These are phyloP conservation scores for Hibiscus syriacus DNA, from an alignment of 345 rosid species.

Conservation along the genomic window DNA sequence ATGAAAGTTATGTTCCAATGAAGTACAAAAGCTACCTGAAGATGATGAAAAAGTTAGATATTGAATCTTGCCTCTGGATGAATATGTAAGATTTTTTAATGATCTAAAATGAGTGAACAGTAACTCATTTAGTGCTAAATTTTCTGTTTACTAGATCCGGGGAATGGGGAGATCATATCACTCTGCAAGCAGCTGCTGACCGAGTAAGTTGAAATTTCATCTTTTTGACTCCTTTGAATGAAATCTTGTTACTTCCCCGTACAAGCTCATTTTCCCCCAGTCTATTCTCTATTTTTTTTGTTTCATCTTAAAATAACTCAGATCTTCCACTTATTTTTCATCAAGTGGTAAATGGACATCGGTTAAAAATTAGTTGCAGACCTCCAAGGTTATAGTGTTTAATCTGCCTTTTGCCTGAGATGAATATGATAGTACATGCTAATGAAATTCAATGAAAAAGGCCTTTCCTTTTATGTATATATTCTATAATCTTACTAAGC, in stretches of 20 bases:
- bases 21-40: conserved; percentile 70
- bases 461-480: too few species aligned
- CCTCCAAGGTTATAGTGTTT: too few species aligned
- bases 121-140: conserved; percentile 17
- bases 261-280: background rate
- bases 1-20: conserved; percentile 86
- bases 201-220: conserved; percentile 45
- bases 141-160: conserved; percentile 44
- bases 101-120: conserved; percentile 4
- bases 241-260: background rate
- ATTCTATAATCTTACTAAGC: background rate
- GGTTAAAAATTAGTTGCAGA: too few species aligned
- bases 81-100: conserved; percentile 2
- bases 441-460: too few species aligned
- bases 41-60: conserved; percentile 82
- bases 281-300: background rate
- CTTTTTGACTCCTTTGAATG: background rate
- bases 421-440: background rate
- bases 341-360: too few species aligned
- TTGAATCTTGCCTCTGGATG: conserved; percentile 10
- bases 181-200: conserved; percentile 97
- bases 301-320: background rate
- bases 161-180: conserved; percentile 98
- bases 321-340: background rate
- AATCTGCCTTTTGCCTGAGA: background rate